Conservation (phyloP, 257 asterid species). For the Echites panduratus region DNA sequence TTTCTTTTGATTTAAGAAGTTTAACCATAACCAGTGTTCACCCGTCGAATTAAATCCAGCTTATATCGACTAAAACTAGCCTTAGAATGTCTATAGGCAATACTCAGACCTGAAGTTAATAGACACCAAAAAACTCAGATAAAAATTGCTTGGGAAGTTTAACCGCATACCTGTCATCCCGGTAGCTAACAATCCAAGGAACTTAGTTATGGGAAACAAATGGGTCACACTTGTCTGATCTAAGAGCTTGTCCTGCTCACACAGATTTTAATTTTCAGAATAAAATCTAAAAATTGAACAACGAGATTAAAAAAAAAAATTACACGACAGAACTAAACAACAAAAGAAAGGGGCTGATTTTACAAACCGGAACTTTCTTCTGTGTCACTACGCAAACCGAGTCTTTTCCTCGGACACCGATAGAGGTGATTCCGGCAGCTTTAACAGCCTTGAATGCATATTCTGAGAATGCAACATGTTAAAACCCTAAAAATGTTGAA, state of each 20-base stretch:
- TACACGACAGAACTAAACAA: not conserved
- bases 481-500: slow-evolving; percentile 11
- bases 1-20: not conserved
- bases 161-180: slow-evolving; percentile 75
- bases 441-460: slow-evolving; percentile 77
- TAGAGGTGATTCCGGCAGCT: slow-evolving; percentile 89
- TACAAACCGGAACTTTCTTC: slow-evolving; percentile 95
- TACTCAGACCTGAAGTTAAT: not conserved
- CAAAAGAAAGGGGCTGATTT: not conserved
- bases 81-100: not conserved
- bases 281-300: not conserved
- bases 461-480: slow-evolving; percentile 19
- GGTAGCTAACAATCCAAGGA: slow-evolving; percentile 84
- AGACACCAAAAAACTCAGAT: not conserved
- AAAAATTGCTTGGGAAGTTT: slow-evolving; percentile 8
- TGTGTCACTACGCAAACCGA: slow-evolving; percentile 98
- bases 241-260: slow-evolving; percentile 88
- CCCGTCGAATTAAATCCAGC: not conserved
- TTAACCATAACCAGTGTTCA: not conserved
- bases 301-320: not conserved
- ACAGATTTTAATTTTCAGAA: slow-evolving; percentile 14
- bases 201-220: slow-evolving; percentile 76
- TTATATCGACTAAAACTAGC: not conserved
- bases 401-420: slow-evolving; percentile 91
- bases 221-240: slow-evolving; percentile 95